These are phyloP conservation scores for Solanum commersonii DNA, from an alignment of 257 asterid genomes.

Conservation along the genomic window DNA sequence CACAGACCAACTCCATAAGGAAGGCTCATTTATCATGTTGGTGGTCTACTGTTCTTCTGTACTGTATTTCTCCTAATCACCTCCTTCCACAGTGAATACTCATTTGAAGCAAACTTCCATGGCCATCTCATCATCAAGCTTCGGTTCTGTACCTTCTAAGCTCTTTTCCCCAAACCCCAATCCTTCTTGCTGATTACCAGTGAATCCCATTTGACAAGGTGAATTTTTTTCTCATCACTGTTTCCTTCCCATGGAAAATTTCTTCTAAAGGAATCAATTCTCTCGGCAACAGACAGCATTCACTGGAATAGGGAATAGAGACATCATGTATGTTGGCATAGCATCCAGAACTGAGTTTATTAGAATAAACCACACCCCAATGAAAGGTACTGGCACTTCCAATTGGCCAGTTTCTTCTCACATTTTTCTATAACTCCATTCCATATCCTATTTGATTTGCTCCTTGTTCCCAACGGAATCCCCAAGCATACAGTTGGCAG, in stretches of 20 bases:
- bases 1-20: not conserved
- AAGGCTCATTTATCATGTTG: not conserved
- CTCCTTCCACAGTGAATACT: not conserved
- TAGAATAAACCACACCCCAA: not conserved
- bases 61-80: not conserved
- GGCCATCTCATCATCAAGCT: not conserved
- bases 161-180: not conserved
- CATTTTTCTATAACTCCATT: not conserved
- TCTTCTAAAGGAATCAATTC: not conserved
- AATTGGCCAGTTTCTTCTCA: not conserved
- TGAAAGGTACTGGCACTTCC: not conserved
- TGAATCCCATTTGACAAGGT: not conserved
- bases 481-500: not conserved
- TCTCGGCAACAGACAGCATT: not conserved
- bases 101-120: not conserved
- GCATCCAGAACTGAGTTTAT: not conserved
- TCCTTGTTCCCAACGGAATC: not conserved
- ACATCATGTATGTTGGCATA: not conserved
- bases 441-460: not conserved
- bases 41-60: not conserved
- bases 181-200: not conserved
- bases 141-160: not conserved
- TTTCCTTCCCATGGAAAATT: not conserved
- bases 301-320: not conserved
- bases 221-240: not conserved